Base-by-base conservation (phyloP, 441 rosid genomes). In the Kokia cookei region DNA sequence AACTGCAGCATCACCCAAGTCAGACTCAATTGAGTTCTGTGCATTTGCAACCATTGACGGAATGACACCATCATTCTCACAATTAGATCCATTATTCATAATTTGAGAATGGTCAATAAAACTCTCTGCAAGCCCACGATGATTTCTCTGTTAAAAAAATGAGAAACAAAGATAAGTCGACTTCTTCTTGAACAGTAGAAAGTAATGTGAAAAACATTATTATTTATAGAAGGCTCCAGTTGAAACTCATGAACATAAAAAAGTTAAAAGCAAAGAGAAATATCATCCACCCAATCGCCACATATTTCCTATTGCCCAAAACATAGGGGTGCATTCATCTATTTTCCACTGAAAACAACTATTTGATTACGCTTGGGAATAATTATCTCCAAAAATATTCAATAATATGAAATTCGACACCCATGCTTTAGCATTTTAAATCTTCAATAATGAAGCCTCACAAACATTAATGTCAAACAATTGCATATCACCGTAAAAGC, bases 141-240 rank as follows among this genome's bases (percentile, higher is more conserved):
- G 79, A 79, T 77, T 88, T 78, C 85, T 86, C 97, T 91, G 85
- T 73, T 70, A 73, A 79, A 81, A 79, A 37, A 64, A 50, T 2
- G 73, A 64, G 45, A 50, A 42, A 65, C 5, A 79, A 53, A 57
- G 48, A 47, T 62, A 5, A 77, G 19, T 22, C 65, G 32, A 47
- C 59, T 59, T 73, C 27, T 62, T 54, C 47, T n/a, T 27, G 29
- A 11, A 50, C 37, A 19, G 53, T 3, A 3, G n/a, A 47, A 72
- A 59, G 5, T 29, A 58, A 45, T 45, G 11, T 24, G 17, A 40
- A 22, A 50, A 40, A 42, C 3, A 9, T 4, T 43, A 7, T 59
- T 61, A 27, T 32, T 17, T 27, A n/a, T 10, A 48, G n/a, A 73
- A 54, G 15, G 54, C 58, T 61, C 22, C 32, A 51, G 32, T 51